These are phyloP conservation scores for Coprinopsis cinerea DNA, from an alignment of 768 basidiomycete genomes.

Conservation along the genomic window DNA sequence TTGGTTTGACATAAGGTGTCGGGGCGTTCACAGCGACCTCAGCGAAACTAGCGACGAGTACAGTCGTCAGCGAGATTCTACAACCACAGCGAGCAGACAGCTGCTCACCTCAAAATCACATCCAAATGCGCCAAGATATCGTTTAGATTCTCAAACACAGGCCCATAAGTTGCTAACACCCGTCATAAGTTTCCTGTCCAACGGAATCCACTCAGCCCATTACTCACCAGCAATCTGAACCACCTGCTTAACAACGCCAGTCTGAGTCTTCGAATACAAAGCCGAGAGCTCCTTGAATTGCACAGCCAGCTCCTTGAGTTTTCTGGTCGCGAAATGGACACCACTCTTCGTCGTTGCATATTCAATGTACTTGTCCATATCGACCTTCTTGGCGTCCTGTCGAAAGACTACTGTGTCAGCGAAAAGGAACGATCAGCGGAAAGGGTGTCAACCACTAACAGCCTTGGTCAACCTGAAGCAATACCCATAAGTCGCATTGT, in stretches of 20 bases:
- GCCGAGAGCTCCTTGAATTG: constrained; percentile 64
- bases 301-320: constrained; percentile 64
- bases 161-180: constrained; percentile 85
- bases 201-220: not conserved
- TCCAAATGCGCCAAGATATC: constrained; percentile 84
- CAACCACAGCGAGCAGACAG: not conserved
- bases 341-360: constrained; percentile 83
- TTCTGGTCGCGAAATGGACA: constrained; percentile 80
- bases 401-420: not conserved
- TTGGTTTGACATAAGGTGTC: constrained; percentile 84
- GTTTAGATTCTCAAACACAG: constrained; percentile 82
- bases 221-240: constrained; percentile 82
- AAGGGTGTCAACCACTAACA: too few species aligned
- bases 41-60: constrained; percentile 58
- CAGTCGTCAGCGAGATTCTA: not conserved
- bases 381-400: constrained; percentile 75
- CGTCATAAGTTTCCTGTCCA: not conserved
- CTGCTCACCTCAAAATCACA: constrained; percentile 76
- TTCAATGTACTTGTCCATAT: constrained; percentile 67
- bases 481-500: constrained; percentile 83
- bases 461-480: constrained; percentile 90
- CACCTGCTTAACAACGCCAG: constrained; percentile 83
- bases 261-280: constrained; percentile 71
- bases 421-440: not conserved
- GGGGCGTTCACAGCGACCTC: constrained; percentile 87